Evolutionary conservation across 352 stramenopile species (phyloP).

Genomic region (Pythium diclinum): DNA sequence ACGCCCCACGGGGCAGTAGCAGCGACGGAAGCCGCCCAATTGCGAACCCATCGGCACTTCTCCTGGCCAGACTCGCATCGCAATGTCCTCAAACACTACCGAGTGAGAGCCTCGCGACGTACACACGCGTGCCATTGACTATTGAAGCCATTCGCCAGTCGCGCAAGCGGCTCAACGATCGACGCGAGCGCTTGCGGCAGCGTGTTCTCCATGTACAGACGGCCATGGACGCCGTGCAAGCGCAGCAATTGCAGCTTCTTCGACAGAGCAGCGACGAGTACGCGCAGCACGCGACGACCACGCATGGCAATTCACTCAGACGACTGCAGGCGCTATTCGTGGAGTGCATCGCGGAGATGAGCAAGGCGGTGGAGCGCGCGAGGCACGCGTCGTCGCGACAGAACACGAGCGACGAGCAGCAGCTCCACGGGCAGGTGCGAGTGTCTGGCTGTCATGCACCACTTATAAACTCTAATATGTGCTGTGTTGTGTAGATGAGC

Average conservation of each 20-base stretch:
- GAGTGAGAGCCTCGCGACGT: not conserved
- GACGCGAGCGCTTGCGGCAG: slow-evolving; percentile 1
- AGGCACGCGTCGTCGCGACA: not conserved
- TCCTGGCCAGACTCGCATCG: not conserved
- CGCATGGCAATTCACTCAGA: slow-evolving; percentile 1
- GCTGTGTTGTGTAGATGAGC: not conserved
- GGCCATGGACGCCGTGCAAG: slow-evolving; percentile 6
- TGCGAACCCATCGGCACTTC: not conserved
- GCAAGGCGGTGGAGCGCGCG: slow-evolving; percentile 17
- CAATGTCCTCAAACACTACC: not conserved
- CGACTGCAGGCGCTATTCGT: slow-evolving; percentile 19
- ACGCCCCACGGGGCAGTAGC: not conserved
- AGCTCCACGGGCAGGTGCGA: slow-evolving; percentile 3
- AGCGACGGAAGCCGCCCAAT: not conserved
- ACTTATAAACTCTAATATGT: no score
- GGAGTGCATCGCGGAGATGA: slow-evolving; percentile 21
- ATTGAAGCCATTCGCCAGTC: not conserved
- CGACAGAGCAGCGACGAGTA: not conserved
- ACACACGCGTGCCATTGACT: not conserved
- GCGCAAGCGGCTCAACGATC: not conserved
- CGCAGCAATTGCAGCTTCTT: slow-evolving; percentile 1
- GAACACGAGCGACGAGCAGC: slow-evolving; percentile 5
- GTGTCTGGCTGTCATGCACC: no score
- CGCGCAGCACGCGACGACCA: not conserved
- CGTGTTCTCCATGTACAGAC: not conserved